These are phyloP conservation scores for Colletotrichum lindemuthianum DNA, from an alignment of 2,329 filamentous ascomycete species.

Conservation along the genomic window DNA sequence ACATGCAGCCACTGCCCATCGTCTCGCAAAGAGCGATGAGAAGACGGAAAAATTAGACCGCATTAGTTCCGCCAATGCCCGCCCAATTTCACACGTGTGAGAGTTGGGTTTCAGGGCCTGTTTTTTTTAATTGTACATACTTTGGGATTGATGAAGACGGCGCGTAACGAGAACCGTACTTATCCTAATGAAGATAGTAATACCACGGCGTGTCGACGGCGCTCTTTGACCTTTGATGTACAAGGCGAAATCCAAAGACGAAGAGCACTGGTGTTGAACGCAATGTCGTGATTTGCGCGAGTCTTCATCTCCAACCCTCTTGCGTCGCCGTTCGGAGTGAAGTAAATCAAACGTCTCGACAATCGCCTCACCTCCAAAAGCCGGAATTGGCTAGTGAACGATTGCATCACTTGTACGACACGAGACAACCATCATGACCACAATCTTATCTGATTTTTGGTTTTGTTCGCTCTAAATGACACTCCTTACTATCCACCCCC, in stretches of 20 bases:
- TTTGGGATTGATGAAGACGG: conserved; percentile 10
- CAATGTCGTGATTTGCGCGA: too few relatives aligned
- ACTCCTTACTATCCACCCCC: conserved; percentile 11
- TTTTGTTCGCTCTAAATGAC: conserved; percentile 18
- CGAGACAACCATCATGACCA: too few relatives aligned
- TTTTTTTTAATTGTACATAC: not conserved
- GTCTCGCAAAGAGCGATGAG: not conserved
- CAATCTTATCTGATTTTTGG: conserved; percentile 16
- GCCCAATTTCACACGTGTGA: not conserved
- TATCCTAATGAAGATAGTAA: conserved; percentile 24
- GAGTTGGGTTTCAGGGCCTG: too few relatives aligned
- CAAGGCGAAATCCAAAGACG: too few relatives aligned
- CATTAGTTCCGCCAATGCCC: not conserved
- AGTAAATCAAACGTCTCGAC: too few relatives aligned
- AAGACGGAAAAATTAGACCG: not conserved
- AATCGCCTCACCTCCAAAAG: too few relatives aligned
- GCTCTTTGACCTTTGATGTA: not conserved
- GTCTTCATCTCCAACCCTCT: too few relatives aligned
- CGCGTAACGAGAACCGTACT: conserved; percentile 5
- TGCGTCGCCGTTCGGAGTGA: too few relatives aligned
- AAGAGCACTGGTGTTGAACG: too few relatives aligned
- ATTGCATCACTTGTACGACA: too few relatives aligned
- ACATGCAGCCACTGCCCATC: too few relatives aligned
- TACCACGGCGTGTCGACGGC: conserved; percentile 10
- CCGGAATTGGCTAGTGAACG: too few relatives aligned